Base-by-base conservation (phyloP, 768 basidiomycete genomes). In the Leccinum aurantiacum region DNA sequence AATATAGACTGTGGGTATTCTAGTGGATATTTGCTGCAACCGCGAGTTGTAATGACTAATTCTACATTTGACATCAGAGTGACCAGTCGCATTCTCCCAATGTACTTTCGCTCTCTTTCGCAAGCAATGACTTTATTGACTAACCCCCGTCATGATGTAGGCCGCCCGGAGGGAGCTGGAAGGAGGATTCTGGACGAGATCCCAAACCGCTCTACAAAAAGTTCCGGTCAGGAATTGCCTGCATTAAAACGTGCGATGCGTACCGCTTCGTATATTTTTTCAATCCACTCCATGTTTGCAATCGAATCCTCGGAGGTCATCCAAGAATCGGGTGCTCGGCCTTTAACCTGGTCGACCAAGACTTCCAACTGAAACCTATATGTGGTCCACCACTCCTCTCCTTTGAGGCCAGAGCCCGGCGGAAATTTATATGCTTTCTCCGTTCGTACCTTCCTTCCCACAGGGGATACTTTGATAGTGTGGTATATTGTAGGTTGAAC, bases 351-450 rank as follows among this genome's bases (percentile, higher is more conserved):
- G 65, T 89, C 83, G 8, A 88, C 81, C 58, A 87, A 87, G 7
- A 82, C 83, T 71, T 88, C 85, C 38, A 88, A 71, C 70, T 88
- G 86, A 60, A 82, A 84, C 24, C 75, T 69, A 58, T 76, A 74
- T 24, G 84, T 81, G 38, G 81, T 75, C 85, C 85, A 89, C 80
- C 82, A 84, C 9, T 75, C 74, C 68, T 86, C 79, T 22, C 84
- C 84, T 57, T 80, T 76, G 38, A 44, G 47, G 9, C 56, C 65
- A 50, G 75, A 75, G 46, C 63, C 65, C 11, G 58, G 57, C 53
- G 57, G 60, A 64, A 75, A 79, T 22, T 69, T 78, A 65, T 84
- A 84, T 3, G 67, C 74, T 66, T 80, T 82, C 66, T 82, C 80
- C 9, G 72, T 75, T 53, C 72, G 69, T 41, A 65, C 63, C 50